phyloP scores from a whole-genome alignment of 75 land plant genomes.

The Ceratopteris richardii region DNA sequence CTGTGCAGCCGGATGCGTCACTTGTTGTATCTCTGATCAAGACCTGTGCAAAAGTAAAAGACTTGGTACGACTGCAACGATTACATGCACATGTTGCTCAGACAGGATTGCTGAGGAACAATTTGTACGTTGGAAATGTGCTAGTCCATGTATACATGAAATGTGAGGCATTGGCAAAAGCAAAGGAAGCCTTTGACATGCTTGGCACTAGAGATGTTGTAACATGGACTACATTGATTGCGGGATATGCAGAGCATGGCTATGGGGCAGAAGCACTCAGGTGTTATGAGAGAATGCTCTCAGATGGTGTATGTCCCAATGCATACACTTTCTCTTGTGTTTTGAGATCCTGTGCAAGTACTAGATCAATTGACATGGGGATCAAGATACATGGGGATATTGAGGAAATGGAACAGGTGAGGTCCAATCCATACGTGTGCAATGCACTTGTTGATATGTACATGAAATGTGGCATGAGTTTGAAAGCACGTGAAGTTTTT shows the following conservation, averaged over 20 bases:
- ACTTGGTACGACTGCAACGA: neutral
- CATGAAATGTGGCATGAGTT: slow-evolving; percentile 11
- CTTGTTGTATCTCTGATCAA: slow-evolving; percentile 1
- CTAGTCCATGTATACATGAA: slow-evolving; percentile 46
- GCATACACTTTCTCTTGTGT: slow-evolving; percentile 8
- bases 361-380: neutral
- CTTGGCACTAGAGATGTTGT: slow-evolving; percentile 38
- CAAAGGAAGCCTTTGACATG: slow-evolving; percentile 32
- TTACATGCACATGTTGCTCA: neutral
- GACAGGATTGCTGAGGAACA: neutral
- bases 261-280: slow-evolving; percentile 42
- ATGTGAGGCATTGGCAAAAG: slow-evolving; percentile 17
- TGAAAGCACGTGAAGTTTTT: slow-evolving; percentile 14
- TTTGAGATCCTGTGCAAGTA: slow-evolving; percentile 11
- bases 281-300: slow-evolving; percentile 41
- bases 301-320: slow-evolving; percentile 12
- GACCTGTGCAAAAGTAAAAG: neutral
- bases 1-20: slow-evolving; percentile 3
- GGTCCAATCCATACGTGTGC: neutral
- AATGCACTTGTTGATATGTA: slow-evolving; percentile 13
- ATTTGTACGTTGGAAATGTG: slow-evolving; percentile 20
- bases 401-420: neutral
- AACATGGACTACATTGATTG: slow-evolving; percentile 75
- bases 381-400: neutral
- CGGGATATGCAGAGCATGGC: slow-evolving; percentile 66